A percentile compares a stretch with the other conserved stretches of the same genome.
Evolutionary conservation across 2,329 filamentous ascomycete species (phyloP).

Genomic region (Sclerotinia subarctica): DNA sequence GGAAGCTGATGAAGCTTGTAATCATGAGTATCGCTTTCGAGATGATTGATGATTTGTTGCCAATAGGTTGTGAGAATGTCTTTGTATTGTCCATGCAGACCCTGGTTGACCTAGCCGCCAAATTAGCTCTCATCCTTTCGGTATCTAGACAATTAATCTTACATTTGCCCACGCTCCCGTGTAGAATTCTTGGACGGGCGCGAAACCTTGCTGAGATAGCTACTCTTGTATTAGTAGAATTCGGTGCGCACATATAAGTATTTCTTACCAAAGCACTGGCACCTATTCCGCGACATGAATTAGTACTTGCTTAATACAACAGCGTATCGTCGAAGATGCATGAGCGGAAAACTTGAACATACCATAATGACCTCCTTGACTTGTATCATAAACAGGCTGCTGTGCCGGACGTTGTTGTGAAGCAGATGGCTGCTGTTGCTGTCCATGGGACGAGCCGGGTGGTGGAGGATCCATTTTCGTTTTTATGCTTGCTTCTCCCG

Average conservation of each 20-base stretch:
- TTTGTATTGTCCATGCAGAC: slow-evolving; percentile 85
- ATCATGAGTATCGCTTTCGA: slow-evolving; percentile 93
- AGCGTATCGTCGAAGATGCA: neutral
- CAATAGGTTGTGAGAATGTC: slow-evolving; percentile 98
- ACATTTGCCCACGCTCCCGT: slow-evolving; percentile 95
- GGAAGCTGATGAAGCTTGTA: slow-evolving; percentile 98
- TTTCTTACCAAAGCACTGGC: slow-evolving; percentile 64
- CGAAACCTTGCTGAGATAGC: slow-evolving; percentile 84
- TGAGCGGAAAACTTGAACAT: slow-evolving; percentile 37
- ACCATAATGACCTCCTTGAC: slow-evolving; percentile 77
- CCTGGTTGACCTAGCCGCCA: slow-evolving; percentile 77
- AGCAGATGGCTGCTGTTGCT: slow-evolving; percentile 52
- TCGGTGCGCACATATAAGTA: slow-evolving; percentile 12
- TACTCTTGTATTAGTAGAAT: slow-evolving; percentile 43
- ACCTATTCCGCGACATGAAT: slow-evolving; percentile 45
- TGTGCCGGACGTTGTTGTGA: slow-evolving; percentile 18
- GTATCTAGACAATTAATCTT: slow-evolving; percentile 39
- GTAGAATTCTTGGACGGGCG: slow-evolving; percentile 85
- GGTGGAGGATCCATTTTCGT: slow-evolving; percentile 54
- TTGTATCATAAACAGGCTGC: slow-evolving; percentile 66
- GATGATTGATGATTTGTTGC: slow-evolving; percentile 95
- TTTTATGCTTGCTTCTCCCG: slow-evolving; percentile 16
- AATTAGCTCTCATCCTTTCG: slow-evolving; percentile 29
- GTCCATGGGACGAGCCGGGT: slow-evolving; percentile 51
- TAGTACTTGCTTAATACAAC: slow-evolving; percentile 28